Evolutionary conservation across 2,329 filamentous ascomycete species (phyloP), one percentile per base, ranked within the genome.

Genomic region (Chrysosphaeria jannelii): DNA sequence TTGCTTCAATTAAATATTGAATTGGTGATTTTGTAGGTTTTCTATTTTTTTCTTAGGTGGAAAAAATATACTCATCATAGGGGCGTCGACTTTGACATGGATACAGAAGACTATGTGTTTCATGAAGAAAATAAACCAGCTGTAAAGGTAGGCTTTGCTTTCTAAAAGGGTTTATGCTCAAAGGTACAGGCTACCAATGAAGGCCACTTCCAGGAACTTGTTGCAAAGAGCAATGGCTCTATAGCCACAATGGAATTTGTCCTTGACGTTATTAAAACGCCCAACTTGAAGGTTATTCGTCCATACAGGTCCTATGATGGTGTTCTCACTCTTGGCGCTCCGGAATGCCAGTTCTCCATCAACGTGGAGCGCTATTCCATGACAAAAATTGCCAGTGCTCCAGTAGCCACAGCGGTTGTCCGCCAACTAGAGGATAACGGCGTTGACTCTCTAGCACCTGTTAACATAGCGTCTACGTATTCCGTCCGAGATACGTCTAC

Each of bases 61-160:
- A 10, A 10, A 25, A 25, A 6, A 20, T 26, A 30, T 20, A 23
- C 20, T 10, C 11, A 7, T 14, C 13, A 9, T 19, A 79, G 70
- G 25, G 85, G 85, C 9, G 61, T 89, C 10, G 85, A 97, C 40
- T 93, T 97, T 42, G 78, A 97, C 38, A n/a, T n/a, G n/a, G 78
- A 91, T 39, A 40, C 61, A 1, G 78, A n/a, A n/a, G n/a, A 89
- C 3, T 90, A 69, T 37, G 79, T 79, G 20, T 72, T 75, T 39
- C 89, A 89, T 41, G 81, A 93, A 45, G 78, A 91, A 40, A 60
- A 71, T 31, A 97, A 97, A 39, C 47, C 66, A 17, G 8, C 13
- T 19, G 5, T n/a, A n/a, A n/a, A n/a, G n/a, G n/a, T n/a, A n/a
- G n/a, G n/a, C n/a, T n/a, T n/a, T n/a, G n/a, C n/a, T n/a, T n/a